phyloP scores from a whole-genome alignment of 1,284 basidiomycete genomes.

The Cutaneotrichosporon daszewskae region DNA sequence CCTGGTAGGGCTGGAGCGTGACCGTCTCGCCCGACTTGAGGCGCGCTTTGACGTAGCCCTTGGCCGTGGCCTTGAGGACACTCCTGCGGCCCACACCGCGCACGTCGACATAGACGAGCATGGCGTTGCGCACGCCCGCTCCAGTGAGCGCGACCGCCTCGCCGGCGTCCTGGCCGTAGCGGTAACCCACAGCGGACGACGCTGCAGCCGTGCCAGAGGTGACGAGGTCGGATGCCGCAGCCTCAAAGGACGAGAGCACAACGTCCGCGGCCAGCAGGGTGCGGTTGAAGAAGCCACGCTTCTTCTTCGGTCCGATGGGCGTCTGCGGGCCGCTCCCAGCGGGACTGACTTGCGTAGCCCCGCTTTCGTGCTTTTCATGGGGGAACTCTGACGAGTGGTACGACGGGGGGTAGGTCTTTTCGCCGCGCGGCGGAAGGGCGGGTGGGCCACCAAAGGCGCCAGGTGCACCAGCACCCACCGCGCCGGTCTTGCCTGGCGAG shows the following conservation, averaged over 20 bases:
- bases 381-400: too few species aligned
- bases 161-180: conserved; percentile 62
- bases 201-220: conserved; percentile 57
- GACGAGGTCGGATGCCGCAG: conserved; percentile 59
- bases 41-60: conserved; percentile 43
- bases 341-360: too few species aligned
- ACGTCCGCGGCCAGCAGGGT: conserved; percentile 64
- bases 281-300: conserved; percentile 49
- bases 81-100: conserved; percentile 64
- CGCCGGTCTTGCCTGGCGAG: not conserved
- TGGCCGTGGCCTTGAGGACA: conserved; percentile 54
- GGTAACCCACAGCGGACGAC: conserved; percentile 55
- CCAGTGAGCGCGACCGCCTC: conserved; percentile 58
- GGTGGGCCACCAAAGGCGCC: too few species aligned
- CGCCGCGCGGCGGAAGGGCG: too few species aligned
- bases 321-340: not conserved
- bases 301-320: conserved; percentile 16
- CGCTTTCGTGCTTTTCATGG: too few species aligned
- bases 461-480: too few species aligned
- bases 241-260: conserved; percentile 64
- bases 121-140: conserved; percentile 61
- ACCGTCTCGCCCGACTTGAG: conserved; percentile 37
- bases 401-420: too few species aligned
- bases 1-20: conserved; percentile 29
- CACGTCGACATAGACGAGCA: conserved; percentile 69